Evolutionary conservation across 2,329 filamentous ascomycete species (phyloP), one percentile per base, ranked within the genome.

Genomic region (Fusarium keratoplasticum): DNA sequence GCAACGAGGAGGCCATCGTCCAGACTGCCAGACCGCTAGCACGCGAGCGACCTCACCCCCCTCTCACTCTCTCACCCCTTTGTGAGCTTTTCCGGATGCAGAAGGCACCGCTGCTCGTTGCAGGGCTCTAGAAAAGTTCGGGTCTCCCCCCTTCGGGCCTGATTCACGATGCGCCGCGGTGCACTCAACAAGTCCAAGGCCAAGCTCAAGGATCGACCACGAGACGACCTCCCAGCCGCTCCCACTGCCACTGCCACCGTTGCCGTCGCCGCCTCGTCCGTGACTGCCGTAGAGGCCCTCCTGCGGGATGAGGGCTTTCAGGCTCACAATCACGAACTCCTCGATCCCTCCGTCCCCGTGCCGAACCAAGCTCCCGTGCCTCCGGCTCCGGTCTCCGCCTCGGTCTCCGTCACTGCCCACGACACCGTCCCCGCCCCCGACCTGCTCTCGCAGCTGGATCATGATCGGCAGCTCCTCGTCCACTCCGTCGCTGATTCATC

Each of bases 111-210:
- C 61, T 61, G 50, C 36, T 67, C 61, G 47, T 42, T 69, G 54
- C 52, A 71, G 61, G 57, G 68, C 65, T 69, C 67, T 73, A 69
- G 70, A 77, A 77, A 73, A 67, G 59, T 64, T 69, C 59, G 36
- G 60, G 36, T 64, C 57, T 69, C 58, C 60, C 67, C 60, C 31
- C 66, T 27, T 33, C 33, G 33, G 60, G 35, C n/a, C 50, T 66
- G 64, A 40, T 66, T 77, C 72, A 79, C 69, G 68, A 79, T 79
- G 77, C 77, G 77, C 62, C 69, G 62, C 50, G 55, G 68, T 36
- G 67, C 77, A 54, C 63, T 68, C 58, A 62, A 64, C 47, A 70
- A 63, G 62, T 29, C 61, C n/a, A 74, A 67, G 66, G 66, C 67
- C 58, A 58, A 38, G 20, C 57, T 44, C 35, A 65, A 71, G 57